Evolutionary conservation across 768 basidiomycete genomes (phyloP), one percentile per base, ranked within the genome.

Genomic region (Lactarius vividus): DNA sequence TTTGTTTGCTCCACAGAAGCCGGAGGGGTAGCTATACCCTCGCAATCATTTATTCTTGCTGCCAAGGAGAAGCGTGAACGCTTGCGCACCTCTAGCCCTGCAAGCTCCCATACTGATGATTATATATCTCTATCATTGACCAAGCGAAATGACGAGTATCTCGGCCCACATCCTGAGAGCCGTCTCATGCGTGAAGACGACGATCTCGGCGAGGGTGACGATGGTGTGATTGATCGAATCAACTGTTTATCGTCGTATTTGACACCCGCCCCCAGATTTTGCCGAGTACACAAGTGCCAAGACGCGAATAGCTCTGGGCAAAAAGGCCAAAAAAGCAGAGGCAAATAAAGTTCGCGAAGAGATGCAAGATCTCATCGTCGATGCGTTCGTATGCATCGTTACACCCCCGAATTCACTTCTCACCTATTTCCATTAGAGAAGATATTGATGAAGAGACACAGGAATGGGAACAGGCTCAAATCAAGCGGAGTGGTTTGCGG

Each of bases 281-380:
- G 88, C 93, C 6, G 92, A 94, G 72, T 95, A 87, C 71, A 95
- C 93, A 1, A 91, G 87, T 70, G 92, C 93, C 0, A 87, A 92
- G 75, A 92, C 94, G 69, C 82, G 93, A 39, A 91, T 95, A 60
- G 90, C 93, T 0, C 76, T 95, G 3, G 91, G 92, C 0, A 95
- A 92, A 74, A 92, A 92, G 72, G 88, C 88, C 0, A 81, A 85
- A 57, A 94, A 92, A 72, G 71, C 78, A 7, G 93, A 92, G 71
- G 87, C 86, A 1, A 78, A 75, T 49, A 88, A 88, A 73, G 82
- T 84, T 26, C 82, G 86, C 70, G 86, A 86, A 65, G 80, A 82
- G 2, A 92, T 92, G 84, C 82, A 85, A 64, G 92, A 92, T 74
- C 79, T 93, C 81, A 94, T 95, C 64, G 84, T 84, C 9, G 91